These are phyloP conservation scores for Blastocystis sp. DNA, from an alignment of 352 stramenopile genomes.

Conservation along the genomic window DNA sequence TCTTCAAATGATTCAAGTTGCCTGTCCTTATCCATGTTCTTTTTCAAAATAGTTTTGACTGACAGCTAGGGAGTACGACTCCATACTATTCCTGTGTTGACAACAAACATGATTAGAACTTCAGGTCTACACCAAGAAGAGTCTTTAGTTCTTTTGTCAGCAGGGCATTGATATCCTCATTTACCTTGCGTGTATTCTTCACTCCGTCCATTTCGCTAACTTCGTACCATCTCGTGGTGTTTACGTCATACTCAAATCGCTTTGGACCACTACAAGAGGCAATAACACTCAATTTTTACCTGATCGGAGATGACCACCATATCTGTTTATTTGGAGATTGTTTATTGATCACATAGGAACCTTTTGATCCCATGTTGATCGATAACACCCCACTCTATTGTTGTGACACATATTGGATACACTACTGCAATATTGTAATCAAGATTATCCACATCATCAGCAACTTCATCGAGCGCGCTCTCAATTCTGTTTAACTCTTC, in stretches of 20 bases:
- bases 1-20: constrained; percentile 11
- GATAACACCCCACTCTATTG: constrained; percentile 86
- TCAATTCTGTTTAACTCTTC: constrained; percentile 29
- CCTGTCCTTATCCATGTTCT: not conserved
- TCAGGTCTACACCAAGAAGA: constrained; percentile 69
- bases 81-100: not conserved
- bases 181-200: constrained; percentile 28
- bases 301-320: constrained; percentile 91
- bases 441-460: constrained; percentile 41
- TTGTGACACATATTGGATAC: not conserved
- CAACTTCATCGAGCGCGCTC: constrained; percentile 23
- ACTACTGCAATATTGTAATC: constrained; percentile 39
- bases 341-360: constrained; percentile 93
- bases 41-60: not conserved
- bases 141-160: constrained; percentile 74
- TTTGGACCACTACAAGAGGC: constrained; percentile 70
- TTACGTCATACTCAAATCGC: constrained; percentile 77
- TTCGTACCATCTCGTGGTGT: constrained; percentile 73
- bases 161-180: constrained; percentile 70
- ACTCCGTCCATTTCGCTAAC: constrained; percentile 70
- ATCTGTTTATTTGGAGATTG: constrained; percentile 92
- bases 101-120: constrained; percentile 35
- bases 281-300: constrained; percentile 57
- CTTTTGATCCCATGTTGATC: constrained; percentile 81
- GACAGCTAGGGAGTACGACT: not conserved